Evolutionary conservation across 73 alveolate species (phyloP).

Genomic region (Tetrahymena thermophila): DNA sequence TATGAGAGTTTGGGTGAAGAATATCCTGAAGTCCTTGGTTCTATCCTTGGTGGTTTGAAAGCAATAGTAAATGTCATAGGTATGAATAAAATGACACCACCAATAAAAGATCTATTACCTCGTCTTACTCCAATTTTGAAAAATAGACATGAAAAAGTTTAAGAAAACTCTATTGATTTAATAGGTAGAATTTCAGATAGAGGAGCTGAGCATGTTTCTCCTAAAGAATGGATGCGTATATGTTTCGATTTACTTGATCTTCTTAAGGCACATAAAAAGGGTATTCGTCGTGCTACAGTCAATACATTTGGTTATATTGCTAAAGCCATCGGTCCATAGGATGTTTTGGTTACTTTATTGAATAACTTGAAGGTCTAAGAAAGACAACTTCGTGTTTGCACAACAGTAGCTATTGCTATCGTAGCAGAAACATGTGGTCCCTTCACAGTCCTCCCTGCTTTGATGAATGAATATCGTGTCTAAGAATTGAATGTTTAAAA

Average conservation of each 20-base stretch:
- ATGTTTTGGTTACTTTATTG: constrained; percentile 65
- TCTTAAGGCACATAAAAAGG: constrained; percentile 96
- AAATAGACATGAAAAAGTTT: constrained; percentile 99
- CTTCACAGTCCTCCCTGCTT: constrained; percentile 98
- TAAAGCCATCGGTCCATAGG: constrained; percentile 99
- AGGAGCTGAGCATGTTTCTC: constrained; percentile 98
- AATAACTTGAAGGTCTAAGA: constrained; percentile 97
- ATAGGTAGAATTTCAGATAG: constrained; percentile 99
- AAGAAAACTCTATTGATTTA: constrained; percentile 95
- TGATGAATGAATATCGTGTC: constrained; percentile 98
- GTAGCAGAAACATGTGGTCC: constrained; percentile 99
- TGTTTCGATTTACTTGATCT: constrained; percentile 99
- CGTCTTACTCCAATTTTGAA: constrained; percentile 98
- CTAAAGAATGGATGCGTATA: constrained; percentile 99
- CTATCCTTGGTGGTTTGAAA: constrained; percentile 96
- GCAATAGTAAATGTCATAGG: constrained; percentile 99
- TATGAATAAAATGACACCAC: constrained; percentile 99
- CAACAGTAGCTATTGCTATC: constrained; percentile 99
- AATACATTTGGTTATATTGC: constrained; percentile 99
- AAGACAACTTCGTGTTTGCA: constrained; percentile 99
- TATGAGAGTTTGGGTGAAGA: constrained; percentile 99
- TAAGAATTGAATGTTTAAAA: constrained; percentile 98
- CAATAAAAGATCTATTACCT: constrained; percentile 98
- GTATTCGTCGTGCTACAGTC: constrained; percentile 97
- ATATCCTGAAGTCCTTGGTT: constrained; percentile 99